These are phyloP conservation scores for Fusarium verticillioides DNA, from an alignment of 2,329 filamentous ascomycete genomes.

Conservation along the genomic window DNA sequence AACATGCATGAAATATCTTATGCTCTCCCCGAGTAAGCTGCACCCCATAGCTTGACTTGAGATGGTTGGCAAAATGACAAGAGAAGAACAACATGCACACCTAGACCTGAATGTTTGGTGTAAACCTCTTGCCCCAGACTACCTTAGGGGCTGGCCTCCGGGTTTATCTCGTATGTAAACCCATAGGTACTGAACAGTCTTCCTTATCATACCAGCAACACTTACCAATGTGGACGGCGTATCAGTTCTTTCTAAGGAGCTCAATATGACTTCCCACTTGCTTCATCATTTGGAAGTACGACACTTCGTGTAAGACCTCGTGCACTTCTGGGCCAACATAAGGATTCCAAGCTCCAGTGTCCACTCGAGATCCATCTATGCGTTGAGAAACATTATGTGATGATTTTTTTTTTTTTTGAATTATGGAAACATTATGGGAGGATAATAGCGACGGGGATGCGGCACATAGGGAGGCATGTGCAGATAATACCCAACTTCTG, in stretches of 20 bases:
- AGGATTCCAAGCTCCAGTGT: slow-evolving; percentile 46
- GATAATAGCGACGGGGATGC: slow-evolving; percentile 51
- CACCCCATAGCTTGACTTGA: not conserved
- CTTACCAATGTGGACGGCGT: slow-evolving; percentile 17
- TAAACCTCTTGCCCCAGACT: not conserved
- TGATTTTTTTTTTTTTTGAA: slow-evolving; percentile 20
- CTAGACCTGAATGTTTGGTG: not conserved
- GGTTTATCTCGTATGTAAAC: slow-evolving; percentile 47
- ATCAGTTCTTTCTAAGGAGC: slow-evolving; percentile 29
- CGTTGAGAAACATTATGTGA: not conserved
- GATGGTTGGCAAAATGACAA: not conserved
- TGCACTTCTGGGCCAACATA: slow-evolving; percentile 46
- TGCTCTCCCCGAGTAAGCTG: not conserved
- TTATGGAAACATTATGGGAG: slow-evolving; percentile 50
- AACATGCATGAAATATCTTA: not conserved
- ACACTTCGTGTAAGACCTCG: slow-evolving; percentile 43
- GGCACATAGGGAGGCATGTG: slow-evolving; percentile 54
- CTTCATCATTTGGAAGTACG: slow-evolving; percentile 44
- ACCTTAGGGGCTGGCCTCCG: slow-evolving; percentile 7
- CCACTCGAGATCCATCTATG: slow-evolving; percentile 14
- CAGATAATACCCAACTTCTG: slow-evolving; percentile 54
- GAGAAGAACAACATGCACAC: not conserved
- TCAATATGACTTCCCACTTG: slow-evolving; percentile 51
- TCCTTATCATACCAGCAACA: slow-evolving; percentile 46
- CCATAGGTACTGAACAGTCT: slow-evolving; percentile 50